phyloP scores from a whole-genome alignment of 371 early-diverging fungal species.

The Syncephalis plumigaleata region DNA sequence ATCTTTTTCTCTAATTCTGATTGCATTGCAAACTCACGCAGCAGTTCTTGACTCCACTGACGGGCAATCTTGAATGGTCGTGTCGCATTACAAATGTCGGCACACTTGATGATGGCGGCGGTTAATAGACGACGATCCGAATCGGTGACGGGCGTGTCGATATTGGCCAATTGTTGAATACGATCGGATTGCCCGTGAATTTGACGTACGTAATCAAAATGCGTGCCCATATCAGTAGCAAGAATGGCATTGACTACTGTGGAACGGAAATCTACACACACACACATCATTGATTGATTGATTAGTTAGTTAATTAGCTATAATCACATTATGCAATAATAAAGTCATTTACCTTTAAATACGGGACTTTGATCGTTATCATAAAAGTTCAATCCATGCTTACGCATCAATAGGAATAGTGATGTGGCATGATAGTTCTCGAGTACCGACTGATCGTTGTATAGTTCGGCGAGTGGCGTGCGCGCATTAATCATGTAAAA shows the following conservation, averaged over 20 bases:
- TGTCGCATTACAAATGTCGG: slow-evolving; percentile 65
- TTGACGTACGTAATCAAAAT: slow-evolving; percentile 55
- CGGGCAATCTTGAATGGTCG: slow-evolving; percentile 30
- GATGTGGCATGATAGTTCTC: slow-evolving; percentile 88
- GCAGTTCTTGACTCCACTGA: slow-evolving; percentile 30
- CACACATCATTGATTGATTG: background rate
- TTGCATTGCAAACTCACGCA: slow-evolving; percentile 43
- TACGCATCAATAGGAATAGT: slow-evolving; percentile 60
- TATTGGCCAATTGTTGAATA: background rate
- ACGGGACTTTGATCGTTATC: slow-evolving; percentile 19
- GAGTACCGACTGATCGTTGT: slow-evolving; percentile 83
- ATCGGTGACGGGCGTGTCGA: slow-evolving; percentile 11
- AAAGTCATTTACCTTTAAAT: slow-evolving; percentile 11
- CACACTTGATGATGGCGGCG: slow-evolving; percentile 60
- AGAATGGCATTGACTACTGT: slow-evolving; percentile 52
- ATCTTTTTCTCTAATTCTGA: slow-evolving; percentile 40
- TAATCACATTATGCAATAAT: background rate
- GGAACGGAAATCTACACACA: slow-evolving; percentile 36
- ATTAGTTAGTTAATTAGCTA: background rate
- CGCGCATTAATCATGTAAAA: slow-evolving; percentile 54
- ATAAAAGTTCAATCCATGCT: slow-evolving; percentile 29
- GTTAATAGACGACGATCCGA: slow-evolving; percentile 32
- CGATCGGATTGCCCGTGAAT: slow-evolving; percentile 24
- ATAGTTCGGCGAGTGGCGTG: slow-evolving; percentile 72
- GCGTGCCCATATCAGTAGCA: slow-evolving; percentile 74